These are phyloP conservation scores for Nymphaea colorata DNA, from an alignment of 164 flowering plant genomes.

Conservation along the genomic window DNA sequence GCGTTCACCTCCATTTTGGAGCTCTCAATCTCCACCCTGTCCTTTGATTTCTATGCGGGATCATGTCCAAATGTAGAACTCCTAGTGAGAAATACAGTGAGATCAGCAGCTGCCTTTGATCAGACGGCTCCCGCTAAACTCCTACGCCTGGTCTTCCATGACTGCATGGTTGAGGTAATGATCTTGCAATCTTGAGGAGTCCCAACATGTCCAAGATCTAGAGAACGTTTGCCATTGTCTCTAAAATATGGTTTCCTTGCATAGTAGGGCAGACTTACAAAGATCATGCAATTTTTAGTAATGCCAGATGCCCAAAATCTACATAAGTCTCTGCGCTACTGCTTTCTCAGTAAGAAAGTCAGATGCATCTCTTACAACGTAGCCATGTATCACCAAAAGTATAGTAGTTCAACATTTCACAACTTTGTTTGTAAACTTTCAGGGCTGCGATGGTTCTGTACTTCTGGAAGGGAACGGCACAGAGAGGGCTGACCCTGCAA, in stretches of 20 bases:
- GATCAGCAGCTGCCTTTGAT: slow-evolving; percentile 46
- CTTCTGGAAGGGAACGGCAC: slow-evolving; percentile 52
- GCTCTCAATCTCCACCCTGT: slow-evolving; percentile 11
- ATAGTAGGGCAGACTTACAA: too few species aligned
- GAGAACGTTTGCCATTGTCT: neutral
- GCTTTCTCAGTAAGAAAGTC: too few species aligned
- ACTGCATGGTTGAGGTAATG: slow-evolving; percentile 73
- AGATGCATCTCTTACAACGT: too few species aligned
- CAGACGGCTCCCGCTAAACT: slow-evolving; percentile 64
- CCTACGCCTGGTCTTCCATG: slow-evolving; percentile 69
- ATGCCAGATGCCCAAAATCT: too few species aligned
- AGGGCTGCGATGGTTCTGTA: slow-evolving; percentile 89
- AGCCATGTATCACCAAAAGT: neutral
- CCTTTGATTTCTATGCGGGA: slow-evolving; percentile 41
- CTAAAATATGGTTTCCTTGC: too few species aligned
- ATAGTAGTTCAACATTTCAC: neutral
- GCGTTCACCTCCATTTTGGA: neutral
- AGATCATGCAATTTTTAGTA: too few species aligned
- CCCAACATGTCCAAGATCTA: neutral
- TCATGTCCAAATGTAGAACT: slow-evolving; percentile 67
- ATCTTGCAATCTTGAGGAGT: neutral
- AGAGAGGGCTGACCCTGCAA: slow-evolving; percentile 66
- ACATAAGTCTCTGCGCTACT: too few species aligned
- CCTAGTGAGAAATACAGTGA: slow-evolving; percentile 48
- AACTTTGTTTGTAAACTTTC: neutral